Evolutionary conservation across 305 asterid species (phyloP).

Genomic region (Fraxinus floribunda): DNA sequence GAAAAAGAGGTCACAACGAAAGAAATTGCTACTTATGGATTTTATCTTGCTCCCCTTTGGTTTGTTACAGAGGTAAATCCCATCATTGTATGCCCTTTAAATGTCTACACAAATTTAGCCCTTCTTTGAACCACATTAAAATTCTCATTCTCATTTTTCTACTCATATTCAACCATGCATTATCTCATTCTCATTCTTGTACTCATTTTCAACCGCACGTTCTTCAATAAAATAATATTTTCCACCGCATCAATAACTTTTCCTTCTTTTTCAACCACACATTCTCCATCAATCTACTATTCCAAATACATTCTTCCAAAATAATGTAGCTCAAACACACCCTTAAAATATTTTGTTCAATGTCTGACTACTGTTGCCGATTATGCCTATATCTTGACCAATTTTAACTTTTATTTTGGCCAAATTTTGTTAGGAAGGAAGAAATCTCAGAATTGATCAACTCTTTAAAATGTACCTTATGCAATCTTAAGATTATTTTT

Average conservation of each 20-base stretch:
- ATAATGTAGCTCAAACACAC: no score
- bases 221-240: no score
- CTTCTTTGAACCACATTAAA: no score
- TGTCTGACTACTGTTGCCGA: background rate
- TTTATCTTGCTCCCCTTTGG: constrained; percentile 93
- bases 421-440: background rate
- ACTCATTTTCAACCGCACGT: no score
- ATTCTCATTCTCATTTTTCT: no score
- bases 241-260: no score
- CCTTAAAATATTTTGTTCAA: background rate
- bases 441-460: background rate
- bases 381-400: background rate
- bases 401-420: background rate
- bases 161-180: no score
- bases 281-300: no score
- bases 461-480: constrained; percentile 8
- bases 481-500: background rate
- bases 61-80: constrained; percentile 77
- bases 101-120: background rate
- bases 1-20: constrained; percentile 63
- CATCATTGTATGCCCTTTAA: background rate
- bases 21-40: constrained; percentile 83
- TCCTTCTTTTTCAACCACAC: no score
- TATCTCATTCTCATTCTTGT: no score
- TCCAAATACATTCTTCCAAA: no score